Evolutionary conservation across 192 early-diverging fungal species (phyloP), one percentile per base, ranked within the genome.

Genomic region (Linnemannia hyalina): DNA sequence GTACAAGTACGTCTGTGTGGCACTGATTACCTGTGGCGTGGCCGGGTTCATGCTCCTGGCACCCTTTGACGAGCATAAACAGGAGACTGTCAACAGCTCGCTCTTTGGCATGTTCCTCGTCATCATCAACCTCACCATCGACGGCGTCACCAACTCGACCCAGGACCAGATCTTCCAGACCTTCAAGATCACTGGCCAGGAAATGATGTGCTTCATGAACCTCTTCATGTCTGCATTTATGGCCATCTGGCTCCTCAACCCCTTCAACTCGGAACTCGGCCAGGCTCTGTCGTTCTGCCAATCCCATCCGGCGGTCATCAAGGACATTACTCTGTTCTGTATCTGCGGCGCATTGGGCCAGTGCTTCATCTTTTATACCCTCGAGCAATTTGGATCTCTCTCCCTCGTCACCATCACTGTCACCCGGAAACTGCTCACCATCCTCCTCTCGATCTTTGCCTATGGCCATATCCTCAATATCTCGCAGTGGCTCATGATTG

Each of bases 181-280:
- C 55, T 95, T 94, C 91, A 92, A 93, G 69, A 93, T 97, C 16
- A 92, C 94, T 0, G 97, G 97, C 22, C 94, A 96, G 81, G 95
- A 96, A 63, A 98, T 99, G 98, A 99, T 99, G 98, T 94, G 97
- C 76, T 96, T 92, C 82, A 98, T 99, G 97, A 99, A 99, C 88
- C 81, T 95, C 23, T 94, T 96, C 87, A 94, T 95, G 68, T 90
- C 94, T 0, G 29, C 90, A 6, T 88, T 97, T 68, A 98, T 97
- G 92, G 78, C 88, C 13, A 32, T 80, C 49, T 99, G 95, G 91
- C 91, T 99, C 52, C 68, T 95, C 40, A 93, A 95, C 72, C 96
- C 97, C 68, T 95, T 90, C 87, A 97, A 93, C 70, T 85, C 90
- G 46, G 98, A 99, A 89, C 90, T 99, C 15, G 75, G 80, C 35